Base-by-base conservation (phyloP, 129 eudicot genomes). In the Chrysanthemum lavandulifolium region DNA sequence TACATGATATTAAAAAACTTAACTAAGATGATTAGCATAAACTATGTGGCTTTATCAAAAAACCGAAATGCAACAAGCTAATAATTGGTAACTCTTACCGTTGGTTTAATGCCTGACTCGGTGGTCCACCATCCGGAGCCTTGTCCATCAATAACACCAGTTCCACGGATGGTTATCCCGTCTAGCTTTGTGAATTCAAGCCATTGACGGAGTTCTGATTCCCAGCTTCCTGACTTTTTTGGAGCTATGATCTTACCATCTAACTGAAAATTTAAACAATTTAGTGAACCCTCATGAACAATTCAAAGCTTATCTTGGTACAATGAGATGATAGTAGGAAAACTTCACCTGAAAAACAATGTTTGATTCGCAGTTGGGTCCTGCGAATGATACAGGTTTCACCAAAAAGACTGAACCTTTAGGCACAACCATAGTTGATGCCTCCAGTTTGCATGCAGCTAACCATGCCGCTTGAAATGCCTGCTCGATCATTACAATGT, bases 381-480 rank as follows among this genome's bases (percentile, higher is more conserved):
- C 90, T 4, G 88, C 79, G 75, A 90, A 83, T n/a, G 88, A 74
- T 61, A 83, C 11, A n/a, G 88, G 86, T 25, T 78, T 78, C 55
- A 91, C 75, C 57, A 86, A 75, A 68, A 91, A 88, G 45, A 80
- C 71, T 3, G 82, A 81, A 14, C 92, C 96, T 76, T 79, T 73
- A 36, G 97, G 97, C 57, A 83, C 88, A 75, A 86, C 59, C 74
- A 91, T 55, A 0, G 82, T 81, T 62, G 96, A 82, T 57, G 91
- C 82, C 68, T 75, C 82, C 6, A 76, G 80, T 52, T 86, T 83
- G 78, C 97, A 91, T 52, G 97, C 88, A 49, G 74, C 86, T 68
- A 65, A 40, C 97, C 97, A 88, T 58, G 96, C 88, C 16, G 79
- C 83, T 78, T 82, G 78, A 74, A 91, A 88, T 67, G 96, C 97